Percentiles rank a stretch among this genome's conserved stretches.
Evolutionary conservation across 1,284 basidiomycete species (phyloP).

Genomic region (Retiboletus flavoniger): DNA sequence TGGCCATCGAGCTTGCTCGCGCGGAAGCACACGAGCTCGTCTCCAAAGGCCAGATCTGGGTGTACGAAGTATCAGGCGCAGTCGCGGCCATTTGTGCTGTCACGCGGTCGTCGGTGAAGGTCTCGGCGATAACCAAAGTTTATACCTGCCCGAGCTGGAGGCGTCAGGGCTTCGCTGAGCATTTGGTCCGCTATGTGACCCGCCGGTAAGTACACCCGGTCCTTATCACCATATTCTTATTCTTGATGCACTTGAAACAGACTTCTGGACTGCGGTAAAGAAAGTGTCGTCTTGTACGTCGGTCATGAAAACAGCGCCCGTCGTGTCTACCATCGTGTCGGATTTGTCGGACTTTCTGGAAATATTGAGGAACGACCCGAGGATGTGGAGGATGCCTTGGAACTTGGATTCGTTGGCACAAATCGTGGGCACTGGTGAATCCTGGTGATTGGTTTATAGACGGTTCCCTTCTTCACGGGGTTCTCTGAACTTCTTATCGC

Average conservation of each 20-base stretch:
- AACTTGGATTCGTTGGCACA: constrained; percentile 48
- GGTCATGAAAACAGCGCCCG: constrained; percentile 47
- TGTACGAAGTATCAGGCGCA: constrained; percentile 45
- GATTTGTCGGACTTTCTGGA: constrained; percentile 44
- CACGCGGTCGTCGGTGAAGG: constrained; percentile 41
- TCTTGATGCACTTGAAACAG: constrained; percentile 26
- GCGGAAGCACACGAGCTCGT: constrained; percentile 56
- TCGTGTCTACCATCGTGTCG: constrained; percentile 50
- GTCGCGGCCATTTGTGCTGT: constrained; percentile 66
- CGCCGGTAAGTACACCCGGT: constrained; percentile 31
- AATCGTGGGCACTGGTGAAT: constrained; percentile 30
- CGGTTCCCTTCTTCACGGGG: background rate
- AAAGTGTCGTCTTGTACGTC: constrained; percentile 51
- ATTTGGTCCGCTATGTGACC: constrained; percentile 44
- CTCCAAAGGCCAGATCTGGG: constrained; percentile 56
- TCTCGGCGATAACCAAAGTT: constrained; percentile 52
- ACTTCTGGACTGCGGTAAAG: constrained; percentile 38
- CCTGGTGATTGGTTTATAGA: background rate
- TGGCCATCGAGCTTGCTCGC: constrained; percentile 43
- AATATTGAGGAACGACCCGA: constrained; percentile 21
- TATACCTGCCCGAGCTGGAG: constrained; percentile 46
- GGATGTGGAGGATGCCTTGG: constrained; percentile 48
- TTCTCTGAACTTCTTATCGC: background rate
- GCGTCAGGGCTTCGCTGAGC: constrained; percentile 45
- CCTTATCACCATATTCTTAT: background rate